Conservation (phyloP, 2,329 filamentous ascomycete species). For the Parascedosporium putredinis region DNA sequence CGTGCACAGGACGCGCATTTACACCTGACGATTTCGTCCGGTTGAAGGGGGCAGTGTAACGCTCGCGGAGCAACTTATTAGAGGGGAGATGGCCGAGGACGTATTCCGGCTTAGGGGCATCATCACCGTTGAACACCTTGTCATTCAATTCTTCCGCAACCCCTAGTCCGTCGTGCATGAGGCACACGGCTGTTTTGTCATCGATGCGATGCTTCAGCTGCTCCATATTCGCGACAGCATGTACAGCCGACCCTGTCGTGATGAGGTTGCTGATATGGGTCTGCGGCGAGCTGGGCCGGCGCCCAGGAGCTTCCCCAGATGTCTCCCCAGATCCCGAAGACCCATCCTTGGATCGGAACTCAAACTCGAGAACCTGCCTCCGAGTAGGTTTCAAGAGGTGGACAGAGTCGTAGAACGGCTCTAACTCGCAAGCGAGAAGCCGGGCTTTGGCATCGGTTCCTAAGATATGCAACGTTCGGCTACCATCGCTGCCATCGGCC, state of each 20-base stretch:
- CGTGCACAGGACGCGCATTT: neutral
- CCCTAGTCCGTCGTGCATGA: slow-evolving; percentile 76
- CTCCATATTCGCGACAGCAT: slow-evolving; percentile 43
- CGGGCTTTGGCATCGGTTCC: slow-evolving; percentile 1
- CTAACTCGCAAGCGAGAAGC: neutral
- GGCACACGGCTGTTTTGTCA: slow-evolving; percentile 58
- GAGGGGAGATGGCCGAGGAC: slow-evolving; percentile 56
- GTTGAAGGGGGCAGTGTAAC: slow-evolving; percentile 15
- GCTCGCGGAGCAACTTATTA: slow-evolving; percentile 29
- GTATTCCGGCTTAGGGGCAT: slow-evolving; percentile 54
- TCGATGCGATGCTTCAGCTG: slow-evolving; percentile 57
- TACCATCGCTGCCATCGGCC: neutral
- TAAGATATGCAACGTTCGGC: slow-evolving; percentile 5
- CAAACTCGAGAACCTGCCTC: neutral
- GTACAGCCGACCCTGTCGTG: slow-evolving; percentile 48
- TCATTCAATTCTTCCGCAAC: slow-evolving; percentile 66
- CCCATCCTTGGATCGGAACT: neutral
- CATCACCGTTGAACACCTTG: neutral
- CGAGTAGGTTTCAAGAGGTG: neutral
- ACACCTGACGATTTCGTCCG: neutral
- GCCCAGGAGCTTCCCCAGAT: neutral
- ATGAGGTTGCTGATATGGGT: slow-evolving; percentile 46
- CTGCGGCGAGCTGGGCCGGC: neutral
- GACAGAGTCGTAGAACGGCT: slow-evolving; percentile 5
- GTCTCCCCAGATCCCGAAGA: neutral